These are phyloP conservation scores for Phoenix dactylifera DNA, from an alignment of 176 grass and related monocot genomes.

Conservation along the genomic window DNA sequence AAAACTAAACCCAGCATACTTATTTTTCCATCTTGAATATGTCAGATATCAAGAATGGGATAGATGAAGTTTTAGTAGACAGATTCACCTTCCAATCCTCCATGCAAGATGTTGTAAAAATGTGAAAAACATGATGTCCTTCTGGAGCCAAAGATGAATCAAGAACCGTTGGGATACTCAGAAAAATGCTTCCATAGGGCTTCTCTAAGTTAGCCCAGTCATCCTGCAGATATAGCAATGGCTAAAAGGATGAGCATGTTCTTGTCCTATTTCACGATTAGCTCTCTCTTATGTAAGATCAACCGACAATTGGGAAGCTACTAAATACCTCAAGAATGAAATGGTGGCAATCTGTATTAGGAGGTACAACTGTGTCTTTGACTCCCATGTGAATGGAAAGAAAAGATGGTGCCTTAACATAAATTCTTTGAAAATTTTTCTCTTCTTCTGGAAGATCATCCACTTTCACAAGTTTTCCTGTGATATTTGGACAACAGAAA, in stretches of 20 bases:
- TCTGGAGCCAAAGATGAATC: conserved; percentile 79
- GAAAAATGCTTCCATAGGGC: conserved; percentile 92
- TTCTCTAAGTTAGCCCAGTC: conserved; percentile 77
- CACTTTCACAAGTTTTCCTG: conserved; percentile 84
- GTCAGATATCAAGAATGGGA: neutral
- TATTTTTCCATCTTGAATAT: neutral
- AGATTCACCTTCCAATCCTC: conserved; percentile 85
- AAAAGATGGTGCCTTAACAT: conserved; percentile 89
- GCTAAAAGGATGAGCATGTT: conserved; percentile 6
- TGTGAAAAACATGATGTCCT: conserved; percentile 93
- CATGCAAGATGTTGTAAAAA: conserved; percentile 85
- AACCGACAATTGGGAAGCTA: neutral
- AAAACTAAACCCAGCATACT: conserved; percentile 1
- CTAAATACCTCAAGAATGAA: conserved; percentile 79
- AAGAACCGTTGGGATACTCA: conserved; percentile 96
- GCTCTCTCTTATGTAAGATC: neutral
- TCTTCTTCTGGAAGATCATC: conserved; percentile 89
- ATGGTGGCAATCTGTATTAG: conserved; percentile 87
- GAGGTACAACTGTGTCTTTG: conserved; percentile 70
- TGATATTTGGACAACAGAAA: neutral
- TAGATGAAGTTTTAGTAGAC: neutral
- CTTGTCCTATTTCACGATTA: neutral
- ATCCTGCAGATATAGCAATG: conserved; percentile 40
- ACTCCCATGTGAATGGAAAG: conserved; percentile 98
- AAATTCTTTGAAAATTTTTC: conserved; percentile 86